Conservation (phyloP, 805 yeast species). For the Pachysolen tannophilus region DNA sequence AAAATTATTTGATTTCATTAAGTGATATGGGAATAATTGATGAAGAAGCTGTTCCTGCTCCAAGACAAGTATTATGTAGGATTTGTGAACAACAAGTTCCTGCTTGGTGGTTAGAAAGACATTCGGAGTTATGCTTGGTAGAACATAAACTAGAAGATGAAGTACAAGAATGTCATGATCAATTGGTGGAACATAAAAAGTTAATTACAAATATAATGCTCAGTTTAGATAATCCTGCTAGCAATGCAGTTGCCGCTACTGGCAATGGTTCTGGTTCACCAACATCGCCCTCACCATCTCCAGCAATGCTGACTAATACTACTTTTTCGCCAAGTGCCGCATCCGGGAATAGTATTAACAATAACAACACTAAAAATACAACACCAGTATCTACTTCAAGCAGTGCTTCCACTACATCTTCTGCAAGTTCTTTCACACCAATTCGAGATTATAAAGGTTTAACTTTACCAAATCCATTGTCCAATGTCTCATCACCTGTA, state of each 20-base stretch:
- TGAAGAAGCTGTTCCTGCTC: slow-evolving; percentile 64
- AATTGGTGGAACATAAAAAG: slow-evolving; percentile 60
- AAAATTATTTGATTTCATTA: slow-evolving; percentile 58
- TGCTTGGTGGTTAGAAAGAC: slow-evolving; percentile 94
- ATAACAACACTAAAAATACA: too few relatives aligned
- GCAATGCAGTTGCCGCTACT: neutral
- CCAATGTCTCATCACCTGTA: slow-evolving; percentile 13
- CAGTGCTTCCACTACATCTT: slow-evolving; percentile 8
- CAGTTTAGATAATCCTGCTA: slow-evolving; percentile 20
- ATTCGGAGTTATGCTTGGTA: slow-evolving; percentile 76
- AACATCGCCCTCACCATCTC: slow-evolving; percentile 9
- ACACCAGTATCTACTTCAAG: slow-evolving; percentile 17
- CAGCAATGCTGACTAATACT: slow-evolving; percentile 13
- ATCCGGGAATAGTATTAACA: too few relatives aligned
- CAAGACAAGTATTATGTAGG: slow-evolving; percentile 76
- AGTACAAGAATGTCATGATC: slow-evolving; percentile 69
- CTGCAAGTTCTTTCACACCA: slow-evolving; percentile 10
- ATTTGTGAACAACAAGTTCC: slow-evolving; percentile 90
- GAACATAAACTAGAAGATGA: slow-evolving; percentile 80
- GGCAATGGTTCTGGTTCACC: slow-evolving; percentile 9
- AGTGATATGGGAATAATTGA: slow-evolving; percentile 58
- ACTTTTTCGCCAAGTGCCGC: slow-evolving; percentile 23
- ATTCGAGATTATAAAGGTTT: slow-evolving; percentile 50
- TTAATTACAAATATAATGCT: slow-evolving; percentile 37
- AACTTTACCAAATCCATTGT: slow-evolving; percentile 38